Base-by-base conservation (phyloP, 805 yeast genomes). In the Nematodospora valgi region DNA sequence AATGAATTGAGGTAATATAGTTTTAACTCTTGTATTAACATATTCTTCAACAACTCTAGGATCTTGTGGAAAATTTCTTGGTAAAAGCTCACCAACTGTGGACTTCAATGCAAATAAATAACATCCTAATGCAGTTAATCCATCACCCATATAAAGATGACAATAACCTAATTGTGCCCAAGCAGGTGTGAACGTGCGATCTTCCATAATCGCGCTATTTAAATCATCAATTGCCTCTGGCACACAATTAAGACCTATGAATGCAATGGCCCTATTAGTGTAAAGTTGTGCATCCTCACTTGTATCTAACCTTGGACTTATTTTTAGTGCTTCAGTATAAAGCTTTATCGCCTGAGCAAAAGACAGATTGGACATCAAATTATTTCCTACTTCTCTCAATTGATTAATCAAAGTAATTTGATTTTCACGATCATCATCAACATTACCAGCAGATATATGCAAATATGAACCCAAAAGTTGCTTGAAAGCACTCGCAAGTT, bases 81-180 rank as follows among this genome's bases (percentile, higher is more conserved):
- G 69, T 30, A 50, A 42, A 1, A 64, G 44, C 20, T 54, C 59
- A 1, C 71, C 71, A 1, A 49, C 46, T 12, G 49, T 28, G 4
- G 58, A 38, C 30, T 51, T 51, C 14, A 65, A 47, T 1, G 70
- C 61, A 18, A 49, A 47, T 10, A 55, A 46, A 43, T 64, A 64
- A 40, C 65, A 58, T 32, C 49, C 46, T 28, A 65, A 46, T 2
- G 68, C 58, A 7, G 56, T 31, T 17, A 64, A 41, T 30, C 63
- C 56, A 23, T 46, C 45, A 4, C 70, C 70, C 63, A 64, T 56
- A 44, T 62, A 64, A 23, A 66, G 46, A 28, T 64, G 68, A 43
- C 68, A 64, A 48, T 64, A 66, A 4, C 68, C 70, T 39, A 66
- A 49, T 46, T 66, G 72, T 13, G 63, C 49, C 72, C 72, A 66